These are phyloP conservation scores for Bruguiera parviflora DNA, from an alignment of 345 rosid species.

Conservation along the genomic window DNA sequence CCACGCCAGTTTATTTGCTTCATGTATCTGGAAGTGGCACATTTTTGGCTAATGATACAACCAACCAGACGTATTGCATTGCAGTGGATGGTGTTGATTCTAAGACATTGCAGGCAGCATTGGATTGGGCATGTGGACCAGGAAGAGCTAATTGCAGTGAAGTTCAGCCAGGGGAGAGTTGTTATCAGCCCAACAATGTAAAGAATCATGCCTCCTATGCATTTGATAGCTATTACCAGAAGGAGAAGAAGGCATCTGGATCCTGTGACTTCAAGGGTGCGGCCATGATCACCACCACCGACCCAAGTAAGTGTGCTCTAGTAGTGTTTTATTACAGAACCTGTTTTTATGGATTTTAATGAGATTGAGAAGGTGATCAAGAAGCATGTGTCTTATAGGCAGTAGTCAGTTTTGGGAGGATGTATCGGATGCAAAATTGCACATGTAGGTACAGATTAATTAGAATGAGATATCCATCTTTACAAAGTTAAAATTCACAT, in stretches of 20 bases:
- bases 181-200: slow-evolving; percentile 88
- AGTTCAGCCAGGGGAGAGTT: slow-evolving; percentile 87
- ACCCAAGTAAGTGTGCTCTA: slow-evolving; percentile 73
- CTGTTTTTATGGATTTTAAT: not conserved
- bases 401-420: not conserved
- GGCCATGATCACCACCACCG: slow-evolving; percentile 89
- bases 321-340: not conserved
- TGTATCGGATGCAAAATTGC: not conserved
- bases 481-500: not conserved
- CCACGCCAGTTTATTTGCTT: slow-evolving; percentile 82
- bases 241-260: slow-evolving; percentile 65
- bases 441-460: not conserved
- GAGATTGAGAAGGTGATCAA: slow-evolving; percentile 7
- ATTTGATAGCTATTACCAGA: slow-evolving; percentile 94
- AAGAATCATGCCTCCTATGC: slow-evolving; percentile 88
- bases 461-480: not conserved
- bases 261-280: slow-evolving; percentile 97
- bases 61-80: slow-evolving; percentile 80
- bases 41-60: slow-evolving; percentile 87
- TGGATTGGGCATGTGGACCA: slow-evolving; percentile 98
- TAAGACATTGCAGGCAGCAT: slow-evolving; percentile 77
- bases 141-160: slow-evolving; percentile 88
- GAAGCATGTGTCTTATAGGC: not conserved
- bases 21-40: slow-evolving; percentile 90
- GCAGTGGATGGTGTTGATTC: slow-evolving; percentile 66